Percentiles rank a stretch among this genome's conserved stretches.
Conservation (phyloP, 2,329 filamentous ascomycete species). For the Calonectria pauciramosa region DNA sequence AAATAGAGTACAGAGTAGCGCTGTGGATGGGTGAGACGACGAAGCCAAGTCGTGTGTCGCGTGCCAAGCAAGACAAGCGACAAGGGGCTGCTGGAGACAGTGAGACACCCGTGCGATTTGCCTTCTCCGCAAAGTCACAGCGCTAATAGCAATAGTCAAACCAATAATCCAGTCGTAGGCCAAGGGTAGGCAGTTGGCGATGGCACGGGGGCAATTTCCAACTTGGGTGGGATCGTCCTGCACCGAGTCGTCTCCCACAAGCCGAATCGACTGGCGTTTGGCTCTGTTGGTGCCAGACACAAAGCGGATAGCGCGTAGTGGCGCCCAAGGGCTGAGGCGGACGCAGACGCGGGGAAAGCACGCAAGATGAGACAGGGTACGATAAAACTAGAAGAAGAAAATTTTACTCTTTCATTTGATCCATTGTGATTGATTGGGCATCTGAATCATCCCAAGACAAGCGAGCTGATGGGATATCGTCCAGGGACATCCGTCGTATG, state of each 20-base stretch:
- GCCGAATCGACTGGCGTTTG: not conserved
- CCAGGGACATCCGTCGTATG: not conserved
- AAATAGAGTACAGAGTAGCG: not conserved
- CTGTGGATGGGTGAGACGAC: not conserved
- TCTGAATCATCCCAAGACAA: not conserved
- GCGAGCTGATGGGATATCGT: not conserved
- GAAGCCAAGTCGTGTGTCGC: not conserved
- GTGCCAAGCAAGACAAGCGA: not conserved
- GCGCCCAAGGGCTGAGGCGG: not conserved
- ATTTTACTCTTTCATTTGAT: not conserved
- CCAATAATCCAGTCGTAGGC: not conserved
- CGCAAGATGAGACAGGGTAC: not conserved
- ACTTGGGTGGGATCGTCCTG: not conserved
- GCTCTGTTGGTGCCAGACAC: not conserved
- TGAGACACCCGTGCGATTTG: constrained; percentile 1
- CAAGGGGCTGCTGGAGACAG: not conserved
- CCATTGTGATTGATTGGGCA: not conserved
- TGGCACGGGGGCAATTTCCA: constrained; percentile 37
- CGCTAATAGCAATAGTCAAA: not conserved
- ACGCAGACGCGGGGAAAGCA: not conserved
- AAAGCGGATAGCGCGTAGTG: not conserved
- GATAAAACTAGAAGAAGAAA: not conserved
- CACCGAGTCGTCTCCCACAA: not conserved
- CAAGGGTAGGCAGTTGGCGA: not conserved
- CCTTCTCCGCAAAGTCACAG: not conserved